These are phyloP conservation scores for Aspergillus floridensis DNA, from an alignment of 2,329 filamentous ascomycete genomes.

Conservation along the genomic window DNA sequence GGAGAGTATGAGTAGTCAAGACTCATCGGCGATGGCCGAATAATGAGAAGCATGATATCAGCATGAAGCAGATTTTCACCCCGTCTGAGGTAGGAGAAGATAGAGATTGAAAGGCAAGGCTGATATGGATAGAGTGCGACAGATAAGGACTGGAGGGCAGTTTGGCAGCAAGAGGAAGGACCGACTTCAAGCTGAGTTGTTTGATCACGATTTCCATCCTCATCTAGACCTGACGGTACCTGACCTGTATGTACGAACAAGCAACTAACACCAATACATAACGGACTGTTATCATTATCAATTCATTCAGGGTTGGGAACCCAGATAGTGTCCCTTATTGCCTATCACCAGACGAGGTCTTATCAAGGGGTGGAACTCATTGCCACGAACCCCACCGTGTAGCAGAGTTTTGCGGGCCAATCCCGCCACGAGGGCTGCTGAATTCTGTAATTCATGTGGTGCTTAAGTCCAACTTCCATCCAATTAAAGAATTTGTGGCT, in stretches of 20 bases:
- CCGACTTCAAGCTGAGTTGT: neutral
- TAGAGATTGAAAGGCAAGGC: neutral
- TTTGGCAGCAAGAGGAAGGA: neutral
- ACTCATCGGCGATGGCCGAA: neutral
- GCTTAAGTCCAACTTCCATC: slow-evolving; percentile 3
- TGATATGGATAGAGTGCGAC: neutral
- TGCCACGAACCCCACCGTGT: slow-evolving; percentile 4
- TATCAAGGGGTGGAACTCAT: slow-evolving; percentile 8
- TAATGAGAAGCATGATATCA: neutral
- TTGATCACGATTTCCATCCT: too few species aligned
- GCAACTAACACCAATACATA: slow-evolving; percentile 4
- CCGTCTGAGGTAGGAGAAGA: neutral
- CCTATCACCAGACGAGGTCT: slow-evolving; percentile 13
- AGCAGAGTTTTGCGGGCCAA: slow-evolving; percentile 6
- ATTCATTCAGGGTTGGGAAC: slow-evolving; percentile 2
- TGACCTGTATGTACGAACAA: neutral
- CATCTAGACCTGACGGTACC: neutral
- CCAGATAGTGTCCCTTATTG: neutral
- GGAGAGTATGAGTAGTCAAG: neutral
- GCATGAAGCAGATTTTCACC: neutral
- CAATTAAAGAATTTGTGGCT: neutral
- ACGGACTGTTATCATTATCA: slow-evolving; percentile 10
- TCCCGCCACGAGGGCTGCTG: neutral
- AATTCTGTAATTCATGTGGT: slow-evolving; percentile 5
- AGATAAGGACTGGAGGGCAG: neutral